phyloP scores from a whole-genome alignment of 164 flowering plant genomes.

The Sedum album region DNA sequence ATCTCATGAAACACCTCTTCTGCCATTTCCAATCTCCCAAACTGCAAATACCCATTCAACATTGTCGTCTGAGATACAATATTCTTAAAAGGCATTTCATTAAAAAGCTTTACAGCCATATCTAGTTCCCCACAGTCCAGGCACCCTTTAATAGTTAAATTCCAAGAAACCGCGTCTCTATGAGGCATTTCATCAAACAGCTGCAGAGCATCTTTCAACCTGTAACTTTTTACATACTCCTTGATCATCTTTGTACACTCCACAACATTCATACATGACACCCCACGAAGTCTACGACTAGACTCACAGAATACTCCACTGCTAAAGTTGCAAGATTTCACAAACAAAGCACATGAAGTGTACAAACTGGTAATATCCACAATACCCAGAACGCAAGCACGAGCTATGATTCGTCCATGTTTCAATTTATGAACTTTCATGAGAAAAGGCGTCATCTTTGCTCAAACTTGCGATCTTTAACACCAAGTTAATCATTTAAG shows the following conservation, averaged over 20 bases:
- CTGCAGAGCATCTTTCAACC: constrained; percentile 34
- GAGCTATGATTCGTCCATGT: too few relatives aligned
- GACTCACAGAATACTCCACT: background rate
- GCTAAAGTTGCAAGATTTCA: background rate
- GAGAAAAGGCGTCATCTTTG: background rate
- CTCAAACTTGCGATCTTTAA: background rate
- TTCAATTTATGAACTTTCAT: background rate
- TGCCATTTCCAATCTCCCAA: constrained; percentile 43
- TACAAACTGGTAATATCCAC: background rate
- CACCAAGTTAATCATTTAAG: background rate
- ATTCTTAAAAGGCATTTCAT: constrained; percentile 44
- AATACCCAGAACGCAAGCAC: background rate
- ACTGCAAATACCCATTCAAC: constrained; percentile 36
- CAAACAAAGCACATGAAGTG: background rate
- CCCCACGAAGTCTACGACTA: background rate
- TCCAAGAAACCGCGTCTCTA: constrained; percentile 51
- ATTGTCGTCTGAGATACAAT: constrained; percentile 63
- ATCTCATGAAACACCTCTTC: constrained; percentile 38
- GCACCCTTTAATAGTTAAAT: constrained; percentile 58
- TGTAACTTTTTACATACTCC: constrained; percentile 15
- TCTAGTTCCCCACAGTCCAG: constrained; percentile 42
- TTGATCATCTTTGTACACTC: constrained; percentile 39
- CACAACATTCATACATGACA: background rate
- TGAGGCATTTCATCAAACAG: constrained; percentile 49
- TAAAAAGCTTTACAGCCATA: constrained; percentile 34